Percentiles rank a stretch among this genome's conserved stretches.
phyloP scores from a whole-genome alignment of 164 flowering plant species.

The Dillenia turbinata region DNA sequence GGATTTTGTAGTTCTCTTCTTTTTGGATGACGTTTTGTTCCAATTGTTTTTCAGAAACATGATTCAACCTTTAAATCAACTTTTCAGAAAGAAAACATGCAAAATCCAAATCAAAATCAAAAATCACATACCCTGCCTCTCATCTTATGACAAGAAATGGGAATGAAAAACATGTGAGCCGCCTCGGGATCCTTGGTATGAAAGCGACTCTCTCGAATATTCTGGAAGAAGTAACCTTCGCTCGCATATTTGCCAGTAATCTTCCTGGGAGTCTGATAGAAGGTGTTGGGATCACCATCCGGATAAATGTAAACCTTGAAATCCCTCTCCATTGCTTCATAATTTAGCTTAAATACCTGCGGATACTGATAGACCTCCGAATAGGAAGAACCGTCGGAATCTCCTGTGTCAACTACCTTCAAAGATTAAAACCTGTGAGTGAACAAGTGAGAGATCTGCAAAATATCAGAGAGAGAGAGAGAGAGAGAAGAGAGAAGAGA shows the following conservation, averaged over 20 bases:
- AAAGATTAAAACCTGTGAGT: slow-evolving; percentile 16
- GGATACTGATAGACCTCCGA: slow-evolving; percentile 62
- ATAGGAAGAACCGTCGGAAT: slow-evolving; percentile 9
- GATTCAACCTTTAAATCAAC: background rate
- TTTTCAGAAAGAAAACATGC: background rate
- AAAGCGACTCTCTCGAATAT: slow-evolving; percentile 76
- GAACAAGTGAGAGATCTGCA: slow-evolving; percentile 6
- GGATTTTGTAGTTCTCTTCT: too few species aligned
- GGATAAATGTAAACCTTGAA: slow-evolving; percentile 91
- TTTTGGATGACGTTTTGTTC: too few species aligned
- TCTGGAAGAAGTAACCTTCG: slow-evolving; percentile 96
- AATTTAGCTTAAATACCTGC: slow-evolving; percentile 55
- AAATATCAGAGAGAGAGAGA: background rate
- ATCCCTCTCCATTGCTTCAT: slow-evolving; percentile 68
- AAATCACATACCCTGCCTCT: slow-evolving; percentile 66
- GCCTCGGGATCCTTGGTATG: slow-evolving; percentile 76
- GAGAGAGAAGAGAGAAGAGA: background rate
- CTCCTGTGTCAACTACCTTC: slow-evolving; percentile 23
- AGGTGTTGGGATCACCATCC: slow-evolving; percentile 89
- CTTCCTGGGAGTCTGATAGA: slow-evolving; percentile 93
- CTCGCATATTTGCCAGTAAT: slow-evolving; percentile 95
- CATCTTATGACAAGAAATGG: slow-evolving; percentile 97
- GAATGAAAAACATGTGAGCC: slow-evolving; percentile 88
- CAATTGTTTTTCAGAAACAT: too few species aligned
- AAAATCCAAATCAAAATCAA: background rate